These are phyloP conservation scores for Onygenales sp. DNA, from an alignment of 2,329 filamentous ascomycete species.

Conservation along the genomic window DNA sequence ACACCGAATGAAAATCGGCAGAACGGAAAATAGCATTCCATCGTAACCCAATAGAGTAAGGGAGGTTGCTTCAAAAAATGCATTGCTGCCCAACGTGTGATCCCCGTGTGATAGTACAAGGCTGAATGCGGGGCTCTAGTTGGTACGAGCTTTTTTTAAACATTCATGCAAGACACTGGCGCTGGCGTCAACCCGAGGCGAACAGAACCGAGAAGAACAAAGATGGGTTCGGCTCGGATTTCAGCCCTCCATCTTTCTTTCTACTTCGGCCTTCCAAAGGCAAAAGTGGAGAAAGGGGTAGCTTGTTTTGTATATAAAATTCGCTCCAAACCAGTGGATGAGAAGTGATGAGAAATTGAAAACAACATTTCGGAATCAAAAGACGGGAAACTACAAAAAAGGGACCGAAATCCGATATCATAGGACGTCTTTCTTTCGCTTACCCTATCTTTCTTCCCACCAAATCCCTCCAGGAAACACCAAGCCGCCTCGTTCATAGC, in stretches of 20 bases:
- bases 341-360: not conserved
- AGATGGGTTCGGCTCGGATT: not conserved
- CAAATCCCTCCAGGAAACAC: constrained; percentile 96
- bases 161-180: constrained; percentile 5
- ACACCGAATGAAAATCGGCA: constrained; percentile 6
- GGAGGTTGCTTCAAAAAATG: constrained; percentile 12
- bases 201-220: too few species aligned
- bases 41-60: constrained; percentile 6
- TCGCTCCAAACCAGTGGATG: not conserved
- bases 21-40: not conserved
- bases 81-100: constrained; percentile 25
- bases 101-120: constrained; percentile 17
- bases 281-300: too few species aligned
- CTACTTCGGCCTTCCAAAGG: too few species aligned
- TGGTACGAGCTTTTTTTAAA: constrained; percentile 1
- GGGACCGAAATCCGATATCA: too few species aligned
- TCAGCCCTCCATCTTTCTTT: too few species aligned
- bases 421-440: constrained; percentile 28
- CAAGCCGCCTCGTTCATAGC: constrained; percentile 95
- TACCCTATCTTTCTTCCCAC: constrained; percentile 97
- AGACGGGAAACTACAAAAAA: not conserved
- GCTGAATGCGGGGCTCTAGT: not conserved
- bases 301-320: too few species aligned
- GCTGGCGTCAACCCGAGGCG: not conserved
- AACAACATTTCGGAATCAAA: not conserved